Conservation (phyloP, 148 eudicot genomes). For the Suaeda aralocaspica region DNA sequence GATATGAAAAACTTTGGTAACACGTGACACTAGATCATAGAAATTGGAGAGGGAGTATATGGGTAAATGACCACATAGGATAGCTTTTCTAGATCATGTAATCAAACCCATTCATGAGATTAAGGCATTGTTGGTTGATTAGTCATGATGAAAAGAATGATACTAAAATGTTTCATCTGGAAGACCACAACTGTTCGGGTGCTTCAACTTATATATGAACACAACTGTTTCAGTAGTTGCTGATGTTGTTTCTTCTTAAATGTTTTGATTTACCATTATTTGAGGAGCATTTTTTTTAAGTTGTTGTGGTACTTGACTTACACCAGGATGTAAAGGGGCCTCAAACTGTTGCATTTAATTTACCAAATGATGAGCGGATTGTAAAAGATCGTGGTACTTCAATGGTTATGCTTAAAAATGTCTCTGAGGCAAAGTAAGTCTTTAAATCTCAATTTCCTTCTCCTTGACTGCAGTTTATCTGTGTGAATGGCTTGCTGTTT, state of each 20-base stretch:
- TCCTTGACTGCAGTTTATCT: slow-evolving; percentile 13
- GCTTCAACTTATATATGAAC: not conserved
- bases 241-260: not conserved
- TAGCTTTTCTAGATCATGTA: too few relatives aligned
- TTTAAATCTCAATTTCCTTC: slow-evolving; percentile 9
- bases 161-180: not conserved
- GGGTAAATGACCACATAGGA: too few relatives aligned
- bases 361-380: slow-evolving; percentile 96
- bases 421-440: slow-evolving; percentile 93
- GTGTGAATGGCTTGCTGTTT: not conserved
- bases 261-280: not conserved
- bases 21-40: too few relatives aligned
- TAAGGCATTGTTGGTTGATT: not conserved
- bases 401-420: slow-evolving; percentile 98
- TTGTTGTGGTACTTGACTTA: slow-evolving; percentile 9
- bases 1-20: too few relatives aligned
- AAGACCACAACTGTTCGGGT: not conserved
- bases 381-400: slow-evolving; percentile 95
- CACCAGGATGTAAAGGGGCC: slow-evolving; percentile 96
- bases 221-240: not conserved
- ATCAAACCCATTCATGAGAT: too few relatives aligned
- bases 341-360: slow-evolving; percentile 96
- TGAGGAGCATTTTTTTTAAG: not conserved
- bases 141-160: too few relatives aligned
- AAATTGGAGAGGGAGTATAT: too few relatives aligned